Evolutionary conservation across 305 asterid species (phyloP).

Genomic region (Fraxinus xanthoxyloides): DNA sequence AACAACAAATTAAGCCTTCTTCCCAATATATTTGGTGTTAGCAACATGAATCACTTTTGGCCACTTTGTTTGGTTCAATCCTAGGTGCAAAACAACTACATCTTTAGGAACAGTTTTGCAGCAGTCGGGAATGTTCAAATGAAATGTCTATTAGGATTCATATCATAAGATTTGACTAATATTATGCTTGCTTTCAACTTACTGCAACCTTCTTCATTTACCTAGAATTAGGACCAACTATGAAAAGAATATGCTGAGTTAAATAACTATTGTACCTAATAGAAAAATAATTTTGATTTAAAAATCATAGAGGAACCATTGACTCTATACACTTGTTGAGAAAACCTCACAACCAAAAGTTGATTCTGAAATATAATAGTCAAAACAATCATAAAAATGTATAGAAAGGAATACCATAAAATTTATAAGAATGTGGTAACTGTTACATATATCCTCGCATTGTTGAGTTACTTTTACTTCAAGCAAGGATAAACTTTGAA

Average conservation of each 20-base stretch:
- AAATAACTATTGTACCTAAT: neutral
- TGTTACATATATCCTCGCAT: neutral
- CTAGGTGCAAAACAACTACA: neutral
- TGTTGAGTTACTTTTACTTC: neutral
- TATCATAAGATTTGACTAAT: neutral
- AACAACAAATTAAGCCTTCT: neutral
- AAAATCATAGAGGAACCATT: neutral
- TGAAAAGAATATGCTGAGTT: neutral
- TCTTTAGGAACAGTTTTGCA: neutral
- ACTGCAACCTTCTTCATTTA: neutral
- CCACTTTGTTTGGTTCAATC: neutral
- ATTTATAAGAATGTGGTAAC: no score
- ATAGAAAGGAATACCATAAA: neutral
- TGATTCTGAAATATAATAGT: neutral
- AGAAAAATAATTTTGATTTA: neutral
- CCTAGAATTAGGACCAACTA: neutral
- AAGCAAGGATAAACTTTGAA: neutral
- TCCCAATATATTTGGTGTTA: neutral
- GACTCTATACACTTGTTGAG: neutral
- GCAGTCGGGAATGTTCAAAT: neutral
- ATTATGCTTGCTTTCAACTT: neutral
- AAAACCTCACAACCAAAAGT: neutral
- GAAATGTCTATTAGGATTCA: neutral
- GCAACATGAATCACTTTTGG: neutral
- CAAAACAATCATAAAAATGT: neutral